phyloP scores from a whole-genome alignment of 495 filamentous ascomycete genomes.

The Penicillium cataractarum region DNA sequence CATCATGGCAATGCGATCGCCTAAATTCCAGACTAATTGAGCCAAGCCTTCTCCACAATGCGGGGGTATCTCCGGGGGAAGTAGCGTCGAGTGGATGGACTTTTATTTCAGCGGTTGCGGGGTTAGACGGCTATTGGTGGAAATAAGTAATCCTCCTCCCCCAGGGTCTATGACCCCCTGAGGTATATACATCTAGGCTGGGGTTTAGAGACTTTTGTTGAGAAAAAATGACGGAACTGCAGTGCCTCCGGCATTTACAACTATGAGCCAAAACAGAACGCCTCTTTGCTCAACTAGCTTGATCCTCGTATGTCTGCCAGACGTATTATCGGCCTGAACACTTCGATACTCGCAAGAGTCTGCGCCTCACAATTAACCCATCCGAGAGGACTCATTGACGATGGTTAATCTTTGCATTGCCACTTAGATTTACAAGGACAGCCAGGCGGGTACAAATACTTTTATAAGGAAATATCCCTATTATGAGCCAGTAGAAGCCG shows the following conservation, averaged over 20 bases:
- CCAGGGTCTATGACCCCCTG: neutral
- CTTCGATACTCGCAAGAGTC: neutral
- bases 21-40: constrained; percentile 10
- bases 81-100: constrained; percentile 19
- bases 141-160: neutral
- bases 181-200: neutral
- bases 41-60: constrained; percentile 14
- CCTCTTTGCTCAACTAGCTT: neutral
- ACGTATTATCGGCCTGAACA: neutral
- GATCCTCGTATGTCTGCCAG: neutral
- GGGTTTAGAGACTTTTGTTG: neutral
- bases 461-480: neutral
- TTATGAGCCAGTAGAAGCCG: neutral
- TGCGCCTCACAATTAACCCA: neutral
- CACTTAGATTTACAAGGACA: too few species aligned
- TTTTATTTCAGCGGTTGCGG: constrained; percentile 17
- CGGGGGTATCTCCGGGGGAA: constrained; percentile 11
- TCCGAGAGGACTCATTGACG: neutral
- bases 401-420: neutral
- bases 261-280: neutral
- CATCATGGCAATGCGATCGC: constrained; percentile 4
- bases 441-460: too few species aligned
- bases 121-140: constrained; percentile 16
- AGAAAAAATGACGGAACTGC: neutral
- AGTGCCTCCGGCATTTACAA: neutral